Evolutionary conservation across 164 flowering plant species (phyloP), one percentile per base, ranked within the genome.

Genomic region (Stephania japonica): DNA sequence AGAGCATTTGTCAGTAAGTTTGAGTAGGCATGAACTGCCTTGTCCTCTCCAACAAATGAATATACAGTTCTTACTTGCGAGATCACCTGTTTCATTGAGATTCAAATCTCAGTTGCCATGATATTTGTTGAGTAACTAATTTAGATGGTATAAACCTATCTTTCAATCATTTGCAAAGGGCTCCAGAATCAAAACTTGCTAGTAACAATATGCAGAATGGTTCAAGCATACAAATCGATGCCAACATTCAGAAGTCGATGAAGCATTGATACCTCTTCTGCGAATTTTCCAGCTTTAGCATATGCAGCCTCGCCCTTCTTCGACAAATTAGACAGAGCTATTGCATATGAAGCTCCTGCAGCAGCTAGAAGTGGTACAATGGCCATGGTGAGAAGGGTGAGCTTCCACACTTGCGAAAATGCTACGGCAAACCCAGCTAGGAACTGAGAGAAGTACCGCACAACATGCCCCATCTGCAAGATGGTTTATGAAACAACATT

Each of bases 61-160:
- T 87, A 86, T 1, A 90, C 92, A 0, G 90, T 86, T 4, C 97
- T 90, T 18, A 92, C 81, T 70, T 90, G 93, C 4, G 93, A 84
- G 70, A 92, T 87, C 59, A 80, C 85, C 94, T 91, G 85, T 72
- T 64, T 24, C 65, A 80, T 3, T 56, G 63, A 23, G 72, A 19
- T 53, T 47, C 27, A 44, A 14, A 61, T 18, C 10, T 67, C 21
- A 61, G 44, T 61, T 24, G 25, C 63, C 16, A 73, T 24, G 16
- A 47, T 2, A 16, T 16, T 9, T 47, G 16, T 47, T 47, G 53
- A 47, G 53, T 32, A 32, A 32, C 38, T 32, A 4, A 32, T 32
- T 32, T 32, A 4, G 0, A 32, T 32, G 38, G 4, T 2, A 32
- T 32, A 32, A 32, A 32, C 38, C 38, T 32, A 32, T 32, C 2